phyloP scores from a whole-genome alignment of 257 asterid species.

The Gardenia jasminoides region DNA sequence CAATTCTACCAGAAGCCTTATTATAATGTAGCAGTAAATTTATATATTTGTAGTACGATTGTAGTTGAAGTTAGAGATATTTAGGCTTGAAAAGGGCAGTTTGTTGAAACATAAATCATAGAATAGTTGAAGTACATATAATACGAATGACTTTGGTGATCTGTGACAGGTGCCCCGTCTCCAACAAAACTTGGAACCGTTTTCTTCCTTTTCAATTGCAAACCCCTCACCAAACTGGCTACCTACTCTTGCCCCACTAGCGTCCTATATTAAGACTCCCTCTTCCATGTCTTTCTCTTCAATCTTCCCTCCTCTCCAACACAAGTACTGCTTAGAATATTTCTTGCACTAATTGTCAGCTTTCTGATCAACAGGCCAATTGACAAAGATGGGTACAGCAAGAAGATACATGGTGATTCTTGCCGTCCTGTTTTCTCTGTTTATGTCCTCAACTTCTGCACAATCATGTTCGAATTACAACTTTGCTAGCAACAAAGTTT shows the following conservation, averaged over 20 bases:
- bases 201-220: background rate
- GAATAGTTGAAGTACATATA: background rate
- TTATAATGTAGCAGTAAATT: background rate
- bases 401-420: conserved; percentile 22
- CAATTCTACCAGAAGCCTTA: background rate
- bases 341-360: too few species aligned
- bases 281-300: conserved; percentile 1
- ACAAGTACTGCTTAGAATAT: background rate
- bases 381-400: conserved; percentile 14
- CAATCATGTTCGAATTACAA: conserved; percentile 62
- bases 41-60: conserved; percentile 13
- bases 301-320: background rate
- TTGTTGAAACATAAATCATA: conserved; percentile 23
- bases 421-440: conserved; percentile 31
- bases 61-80: conserved; percentile 54
- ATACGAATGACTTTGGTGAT: background rate
- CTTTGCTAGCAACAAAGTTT: conserved; percentile 56
- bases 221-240: conserved; percentile 55
- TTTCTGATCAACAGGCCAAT: background rate
- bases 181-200: conserved; percentile 10
- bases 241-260: conserved; percentile 59
- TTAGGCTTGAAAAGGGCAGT: conserved; percentile 28
- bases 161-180: conserved; percentile 30
- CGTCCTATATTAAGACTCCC: conserved; percentile 15
- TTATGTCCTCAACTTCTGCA: conserved; percentile 33